Evolutionary conservation across 805 yeast species (phyloP), one percentile per base, ranked within the genome.

Genomic region (Zygosaccharomyces siamensis): DNA sequence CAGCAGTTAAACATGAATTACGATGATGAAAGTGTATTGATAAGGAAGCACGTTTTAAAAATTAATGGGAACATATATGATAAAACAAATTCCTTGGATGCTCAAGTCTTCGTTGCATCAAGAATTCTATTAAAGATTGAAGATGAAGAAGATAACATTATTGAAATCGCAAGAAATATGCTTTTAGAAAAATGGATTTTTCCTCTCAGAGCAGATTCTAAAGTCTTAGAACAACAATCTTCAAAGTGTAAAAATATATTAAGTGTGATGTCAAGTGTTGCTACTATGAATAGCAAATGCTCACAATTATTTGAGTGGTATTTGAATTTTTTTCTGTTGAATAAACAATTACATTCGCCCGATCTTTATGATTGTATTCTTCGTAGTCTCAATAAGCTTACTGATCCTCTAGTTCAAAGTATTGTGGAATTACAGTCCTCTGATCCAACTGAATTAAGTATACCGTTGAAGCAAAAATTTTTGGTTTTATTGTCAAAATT

Each of bases 111-210:
- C 38, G 73, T 83, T 2, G 64, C 79, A 2, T 76, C 78, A n/a
- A 74, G 71, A 42, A 65, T 87, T 3, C 59, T 88, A 6, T 66
- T 69, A 51, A 69, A 83, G 49, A 51, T 80, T 1, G 84, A 84
- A 46, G 96, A 87, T 61, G 90, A 84, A 52, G 95, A 89, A 54
- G 81, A 78, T 32, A 50, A 68, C 1, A 70, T 81, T 1, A 66
- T 72, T 7, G 79, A 76, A 1, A 53, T 69, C 6, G 74, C 83
- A 0, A 70, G 65, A 40, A 44, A 49, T 18, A 55, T 66, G 2
- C 52, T 83, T 23, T 36, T 69, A 0, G 70, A 70, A 1, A 48
- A 71, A 16, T 70, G 78, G 72, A 71, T 77, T 35, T 38, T 50
- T 1, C 37, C 52, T 1, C 20, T 62, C 4, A 38, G 32, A 1